Conservation (phyloP, 2,329 filamentous ascomycete genomes). For the Calonectria honghensis region DNA sequence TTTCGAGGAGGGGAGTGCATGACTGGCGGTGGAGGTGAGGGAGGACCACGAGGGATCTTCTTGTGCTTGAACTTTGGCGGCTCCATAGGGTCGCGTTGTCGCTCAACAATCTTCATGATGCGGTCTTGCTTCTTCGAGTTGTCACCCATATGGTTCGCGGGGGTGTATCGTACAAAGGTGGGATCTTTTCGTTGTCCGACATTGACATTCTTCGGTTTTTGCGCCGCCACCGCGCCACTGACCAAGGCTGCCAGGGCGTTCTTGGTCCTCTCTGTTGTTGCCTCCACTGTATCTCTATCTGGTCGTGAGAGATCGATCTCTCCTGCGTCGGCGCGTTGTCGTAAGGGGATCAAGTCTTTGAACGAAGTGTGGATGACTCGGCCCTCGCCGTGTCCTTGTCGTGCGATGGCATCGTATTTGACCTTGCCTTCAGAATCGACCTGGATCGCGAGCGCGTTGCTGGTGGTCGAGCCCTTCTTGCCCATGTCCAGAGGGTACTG, state of each 20-base stretch:
- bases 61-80: conserved; percentile 99
- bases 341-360: conserved; percentile 95
- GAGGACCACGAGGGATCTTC: conserved; percentile 95
- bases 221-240: conserved; percentile 88
- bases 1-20: conserved; percentile 97
- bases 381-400: conserved; percentile 88
- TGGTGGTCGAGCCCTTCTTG: conserved; percentile 81
- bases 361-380: conserved; percentile 96
- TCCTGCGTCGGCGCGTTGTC: conserved; percentile 93
- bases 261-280: conserved; percentile 91
- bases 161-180: conserved; percentile 96
- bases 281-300: conserved; percentile 87
- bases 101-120: conserved; percentile 98
- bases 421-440: conserved; percentile 94
- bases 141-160: conserved; percentile 96
- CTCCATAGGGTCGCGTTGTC: conserved; percentile 95
- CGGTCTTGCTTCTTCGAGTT: conserved; percentile 91
- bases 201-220: conserved; percentile 97
- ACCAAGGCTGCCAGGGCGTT: conserved; percentile 89
- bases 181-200: conserved; percentile 87
- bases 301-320: conserved; percentile 92
- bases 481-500: conserved; percentile 99
- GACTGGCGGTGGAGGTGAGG: conserved; percentile 92
- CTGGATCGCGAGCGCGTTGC: conserved; percentile 93
- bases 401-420: conserved; percentile 96